A percentile compares a stretch with the other conserved stretches of the same genome.
phyloP scores from a whole-genome alignment of 2,329 filamentous ascomycete genomes.

The Fusarium nodosum region DNA sequence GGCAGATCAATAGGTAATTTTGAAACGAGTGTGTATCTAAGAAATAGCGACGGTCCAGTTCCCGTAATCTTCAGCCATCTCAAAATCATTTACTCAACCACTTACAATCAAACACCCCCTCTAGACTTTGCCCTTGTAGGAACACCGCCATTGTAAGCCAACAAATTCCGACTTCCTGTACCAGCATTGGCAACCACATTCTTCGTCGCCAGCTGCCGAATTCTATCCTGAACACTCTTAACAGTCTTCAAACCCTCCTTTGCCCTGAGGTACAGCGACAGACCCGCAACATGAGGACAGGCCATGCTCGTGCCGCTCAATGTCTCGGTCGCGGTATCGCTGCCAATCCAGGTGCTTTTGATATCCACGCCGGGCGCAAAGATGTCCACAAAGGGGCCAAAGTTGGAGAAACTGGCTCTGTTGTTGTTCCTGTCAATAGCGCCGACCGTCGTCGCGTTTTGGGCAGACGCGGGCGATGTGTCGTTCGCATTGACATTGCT shows the following conservation, averaged over 20 bases:
- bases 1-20: not conserved
- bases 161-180: slow-evolving; percentile 58
- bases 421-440: slow-evolving; percentile 59
- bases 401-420: slow-evolving; percentile 64
- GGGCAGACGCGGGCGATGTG: slow-evolving; percentile 63
- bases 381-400: slow-evolving; percentile 62
- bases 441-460: slow-evolving; percentile 66
- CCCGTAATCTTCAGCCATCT: not conserved
- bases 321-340: slow-evolving; percentile 57
- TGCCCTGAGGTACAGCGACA: slow-evolving; percentile 66
- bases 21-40: slow-evolving; percentile 15
- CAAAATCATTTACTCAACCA: not conserved
- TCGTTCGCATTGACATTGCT: slow-evolving; percentile 56
- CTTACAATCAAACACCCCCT: not conserved
- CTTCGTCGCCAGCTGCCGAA: slow-evolving; percentile 59
- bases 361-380: slow-evolving; percentile 65
- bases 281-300: slow-evolving; percentile 70
- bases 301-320: slow-evolving; percentile 74
- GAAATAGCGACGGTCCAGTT: slow-evolving; percentile 15
- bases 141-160: slow-evolving; percentile 63
- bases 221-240: slow-evolving; percentile 57
- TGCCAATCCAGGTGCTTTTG: slow-evolving; percentile 62
- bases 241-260: slow-evolving; percentile 57
- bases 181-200: slow-evolving; percentile 55
- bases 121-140: not conserved